phyloP scores from a whole-genome alignment of 2,329 filamentous ascomycete species.

The Atkinsonella hypoxylon region DNA sequence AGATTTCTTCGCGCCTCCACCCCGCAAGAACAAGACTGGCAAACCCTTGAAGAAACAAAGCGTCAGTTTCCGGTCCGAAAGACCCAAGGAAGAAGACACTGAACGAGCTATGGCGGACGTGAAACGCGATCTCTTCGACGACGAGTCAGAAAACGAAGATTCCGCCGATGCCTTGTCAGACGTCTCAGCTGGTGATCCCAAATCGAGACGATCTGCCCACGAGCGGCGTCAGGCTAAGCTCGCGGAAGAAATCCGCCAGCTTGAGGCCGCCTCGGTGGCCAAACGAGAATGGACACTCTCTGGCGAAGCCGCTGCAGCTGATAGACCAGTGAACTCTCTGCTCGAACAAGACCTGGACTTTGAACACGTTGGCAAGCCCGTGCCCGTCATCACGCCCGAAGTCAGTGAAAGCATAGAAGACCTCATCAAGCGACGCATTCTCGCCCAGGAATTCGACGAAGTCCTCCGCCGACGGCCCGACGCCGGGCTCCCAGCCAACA shows the following conservation, averaged over 20 bases:
- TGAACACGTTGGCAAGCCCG: constrained; percentile 86
- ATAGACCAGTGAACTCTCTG: constrained; percentile 81
- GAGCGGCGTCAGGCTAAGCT: constrained; percentile 79
- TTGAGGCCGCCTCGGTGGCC: constrained; percentile 80
- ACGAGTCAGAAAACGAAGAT: constrained; percentile 52
- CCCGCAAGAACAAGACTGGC: constrained; percentile 50
- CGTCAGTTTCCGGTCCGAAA: constrained; percentile 27
- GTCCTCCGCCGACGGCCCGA: constrained; percentile 73
- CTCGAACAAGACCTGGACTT: constrained; percentile 94
- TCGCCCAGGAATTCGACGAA: constrained; percentile 86
- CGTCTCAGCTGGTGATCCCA: constrained; percentile 55
- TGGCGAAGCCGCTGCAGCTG: constrained; percentile 73
- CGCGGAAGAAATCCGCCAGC: constrained; percentile 76
- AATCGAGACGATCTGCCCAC: constrained; percentile 68
- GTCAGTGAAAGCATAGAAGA: constrained; percentile 85
- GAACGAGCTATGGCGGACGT: constrained; percentile 78
- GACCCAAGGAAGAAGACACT: constrained; percentile 53
- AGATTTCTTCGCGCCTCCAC: constrained; percentile 86
- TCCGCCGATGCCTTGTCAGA: constrained; percentile 55
- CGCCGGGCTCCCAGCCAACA: constrained; percentile 45
- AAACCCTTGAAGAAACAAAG: constrained; percentile 27
- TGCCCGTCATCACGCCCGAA: constrained; percentile 87
- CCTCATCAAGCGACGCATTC: constrained; percentile 84
- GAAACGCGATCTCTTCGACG: constrained; percentile 81
- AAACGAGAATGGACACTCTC: constrained; percentile 85